A percentile compares a stretch with the other conserved stretches of the same genome.
phyloP scores from a whole-genome alignment of 148 eudicot species.

The Salicornia ramosissima region DNA sequence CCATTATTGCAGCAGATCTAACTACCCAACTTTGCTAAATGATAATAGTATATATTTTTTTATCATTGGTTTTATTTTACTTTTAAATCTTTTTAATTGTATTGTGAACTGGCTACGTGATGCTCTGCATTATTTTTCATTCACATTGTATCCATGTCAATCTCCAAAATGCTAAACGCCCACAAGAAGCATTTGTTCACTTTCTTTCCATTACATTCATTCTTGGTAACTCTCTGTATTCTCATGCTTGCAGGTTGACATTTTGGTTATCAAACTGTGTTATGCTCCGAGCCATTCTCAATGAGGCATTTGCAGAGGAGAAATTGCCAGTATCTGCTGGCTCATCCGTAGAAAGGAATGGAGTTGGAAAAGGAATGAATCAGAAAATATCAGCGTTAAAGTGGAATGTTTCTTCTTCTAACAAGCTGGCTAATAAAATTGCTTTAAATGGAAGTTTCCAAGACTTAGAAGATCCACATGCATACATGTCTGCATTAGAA shows the following conservation, averaged over 20 bases:
- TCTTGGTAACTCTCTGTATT: constrained; percentile 7
- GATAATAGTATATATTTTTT: no score
- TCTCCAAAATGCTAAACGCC: no score
- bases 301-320: constrained; percentile 38
- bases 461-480: constrained; percentile 55
- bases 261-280: constrained; percentile 86
- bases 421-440: constrained; percentile 28
- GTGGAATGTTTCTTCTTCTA: constrained; percentile 47
- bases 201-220: neutral
- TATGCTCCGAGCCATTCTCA: constrained; percentile 61
- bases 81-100: no score
- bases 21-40: no score
- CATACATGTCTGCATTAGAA: constrained; percentile 56
- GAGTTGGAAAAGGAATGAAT: constrained; percentile 29
- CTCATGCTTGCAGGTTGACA: constrained; percentile 48
- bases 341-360: constrained; percentile 25
- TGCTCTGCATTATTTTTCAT: no score
- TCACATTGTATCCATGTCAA: no score
- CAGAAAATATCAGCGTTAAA: constrained; percentile 39
- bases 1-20: no score
- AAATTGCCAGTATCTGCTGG: constrained; percentile 42
- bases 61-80: no score
- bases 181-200: no score
- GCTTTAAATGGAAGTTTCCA: constrained; percentile 25
- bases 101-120: no score